Evolutionary conservation across 805 yeast genomes (phyloP).

Genomic region (Cyberlindnera bimundalis): DNA sequence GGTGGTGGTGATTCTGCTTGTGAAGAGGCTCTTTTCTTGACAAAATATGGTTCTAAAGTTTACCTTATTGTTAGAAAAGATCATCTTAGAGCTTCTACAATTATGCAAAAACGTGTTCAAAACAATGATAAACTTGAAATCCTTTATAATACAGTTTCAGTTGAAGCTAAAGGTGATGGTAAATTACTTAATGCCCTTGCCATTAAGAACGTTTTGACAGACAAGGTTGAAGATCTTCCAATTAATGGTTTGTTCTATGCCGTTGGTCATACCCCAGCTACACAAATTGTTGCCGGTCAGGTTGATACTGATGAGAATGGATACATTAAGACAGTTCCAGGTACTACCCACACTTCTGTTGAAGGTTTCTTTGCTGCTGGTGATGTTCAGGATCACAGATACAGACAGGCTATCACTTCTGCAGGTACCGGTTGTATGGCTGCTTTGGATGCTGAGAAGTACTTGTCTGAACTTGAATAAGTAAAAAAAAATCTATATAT

Average conservation of each 20-base stretch:
- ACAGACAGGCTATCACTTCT: slow-evolving; percentile 98
- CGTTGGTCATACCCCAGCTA: slow-evolving; percentile 96
- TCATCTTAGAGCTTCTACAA: slow-evolving; percentile 87
- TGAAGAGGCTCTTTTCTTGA: slow-evolving; percentile 95
- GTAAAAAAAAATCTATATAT: neutral
- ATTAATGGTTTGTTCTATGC: slow-evolving; percentile 97
- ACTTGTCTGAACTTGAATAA: slow-evolving; percentile 56
- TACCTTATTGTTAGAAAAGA: slow-evolving; percentile 92
- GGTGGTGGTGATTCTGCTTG: slow-evolving; percentile 99
- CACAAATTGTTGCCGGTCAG: slow-evolving; percentile 73
- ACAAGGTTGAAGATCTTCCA: slow-evolving; percentile 61
- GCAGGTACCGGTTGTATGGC: slow-evolving; percentile 99
- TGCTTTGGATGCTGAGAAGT: slow-evolving; percentile 90
- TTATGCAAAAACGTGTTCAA: slow-evolving; percentile 93
- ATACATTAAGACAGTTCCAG: slow-evolving; percentile 86
- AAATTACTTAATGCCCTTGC: slow-evolving; percentile 64
- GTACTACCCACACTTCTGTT: slow-evolving; percentile 79
- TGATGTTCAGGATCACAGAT: slow-evolving; percentile 94
- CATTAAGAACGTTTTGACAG: slow-evolving; percentile 69
- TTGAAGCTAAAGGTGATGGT: slow-evolving; percentile 93
- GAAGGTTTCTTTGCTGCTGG: slow-evolving; percentile 98
- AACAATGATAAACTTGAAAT: slow-evolving; percentile 87
- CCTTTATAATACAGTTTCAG: slow-evolving; percentile 77
- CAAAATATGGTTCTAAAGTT: slow-evolving; percentile 97
- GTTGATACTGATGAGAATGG: slow-evolving; percentile 80